Evolutionary conservation across 1,284 basidiomycete genomes (phyloP).

Genomic region (Lentinula novae-zelandiae): DNA sequence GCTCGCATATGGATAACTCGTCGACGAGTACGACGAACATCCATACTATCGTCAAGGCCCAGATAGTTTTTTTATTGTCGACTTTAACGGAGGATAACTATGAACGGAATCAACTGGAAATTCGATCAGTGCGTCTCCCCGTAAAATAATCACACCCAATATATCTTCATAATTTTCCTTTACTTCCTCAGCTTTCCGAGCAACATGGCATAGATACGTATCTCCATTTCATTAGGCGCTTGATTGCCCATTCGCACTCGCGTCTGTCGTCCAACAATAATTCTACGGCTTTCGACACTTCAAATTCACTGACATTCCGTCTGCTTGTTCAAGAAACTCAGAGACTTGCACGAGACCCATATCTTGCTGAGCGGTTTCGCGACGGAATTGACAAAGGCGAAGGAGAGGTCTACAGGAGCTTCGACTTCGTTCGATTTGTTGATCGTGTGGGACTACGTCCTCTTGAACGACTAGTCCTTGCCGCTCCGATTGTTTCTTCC

Average conservation of each 20-base stretch:
- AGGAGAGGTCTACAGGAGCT: conserved; percentile 73
- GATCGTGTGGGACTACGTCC: conserved; percentile 74
- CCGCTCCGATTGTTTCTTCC: conserved; percentile 67
- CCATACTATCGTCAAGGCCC: conserved; percentile 79
- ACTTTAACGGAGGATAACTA: conserved; percentile 95
- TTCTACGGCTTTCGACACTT: conserved; percentile 63
- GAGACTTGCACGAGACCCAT: conserved; percentile 81
- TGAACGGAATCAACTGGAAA: conserved; percentile 86
- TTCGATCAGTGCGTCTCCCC: conserved; percentile 71
- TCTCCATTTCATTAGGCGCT: conserved; percentile 90
- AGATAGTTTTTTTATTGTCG: conserved; percentile 91
- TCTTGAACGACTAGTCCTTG: conserved; percentile 76
- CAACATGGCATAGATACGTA: conserved; percentile 94
- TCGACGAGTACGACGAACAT: conserved; percentile 46
- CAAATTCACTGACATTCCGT: conserved; percentile 72
- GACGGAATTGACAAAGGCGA: conserved; percentile 84
- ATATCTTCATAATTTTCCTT: conserved; percentile 17
- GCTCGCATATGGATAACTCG: conserved; percentile 62
- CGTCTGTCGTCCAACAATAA: conserved; percentile 55
- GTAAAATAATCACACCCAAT: conserved; percentile 14
- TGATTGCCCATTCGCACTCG: conserved; percentile 81
- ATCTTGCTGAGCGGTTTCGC: conserved; percentile 80
- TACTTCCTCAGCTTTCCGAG: conserved; percentile 71
- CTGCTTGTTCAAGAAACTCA: conserved; percentile 85
- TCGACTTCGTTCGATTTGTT: conserved; percentile 75